Evolutionary conservation across 805 yeast species (phyloP), one percentile per base, ranked within the genome.

Genomic region (Millerozyma acaciae): DNA sequence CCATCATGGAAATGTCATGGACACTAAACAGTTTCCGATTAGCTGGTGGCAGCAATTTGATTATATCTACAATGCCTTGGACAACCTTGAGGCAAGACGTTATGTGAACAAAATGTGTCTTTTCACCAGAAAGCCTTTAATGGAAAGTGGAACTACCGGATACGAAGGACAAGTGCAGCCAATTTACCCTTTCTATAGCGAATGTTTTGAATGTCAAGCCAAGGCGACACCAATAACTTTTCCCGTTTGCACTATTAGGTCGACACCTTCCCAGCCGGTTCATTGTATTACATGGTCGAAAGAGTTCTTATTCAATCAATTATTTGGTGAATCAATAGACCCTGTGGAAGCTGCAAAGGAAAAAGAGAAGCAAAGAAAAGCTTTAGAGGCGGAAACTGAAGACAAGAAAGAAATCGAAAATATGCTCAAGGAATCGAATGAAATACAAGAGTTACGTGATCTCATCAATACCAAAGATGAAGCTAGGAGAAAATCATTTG

Each of bases 261-360:
- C 96, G 5, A 93, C 98, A 0, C 99, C 99, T 0, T 85, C 96
- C 0, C 88, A 84, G 51, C 97, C 97, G 0, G 81, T 93, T 5
- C 99, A 93, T 53, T 88, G 96, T 56, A 81, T 93, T 16, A 95
- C 94, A 1, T 93, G 99, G 99, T 95, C 97, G 6, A 93, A 93
- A 53, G 86, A 84, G 47, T 94, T 86, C 51, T 60, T 93, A 32
- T 88, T 93, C 52, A 70, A 76, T 16, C 94, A 87, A 50, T 64
- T 93, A 22, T 90, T 88, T 53, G 79, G 78, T 14, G 78, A 76
- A 30, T 68, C 59, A 8, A 30, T 34, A 16, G 31, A 55, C 35
- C 15, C 48, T 30, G 29, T 55, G 45, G 27, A 48, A 48, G 35
- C 34, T 36, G 46, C 53, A 45, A 5, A 67, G 38, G 50, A 42